A percentile compares a stretch with the other conserved stretches of the same genome.
These are phyloP conservation scores for Umbelopsis isabellina DNA, from an alignment of 192 early-diverging fungal species.

Conservation along the genomic window DNA sequence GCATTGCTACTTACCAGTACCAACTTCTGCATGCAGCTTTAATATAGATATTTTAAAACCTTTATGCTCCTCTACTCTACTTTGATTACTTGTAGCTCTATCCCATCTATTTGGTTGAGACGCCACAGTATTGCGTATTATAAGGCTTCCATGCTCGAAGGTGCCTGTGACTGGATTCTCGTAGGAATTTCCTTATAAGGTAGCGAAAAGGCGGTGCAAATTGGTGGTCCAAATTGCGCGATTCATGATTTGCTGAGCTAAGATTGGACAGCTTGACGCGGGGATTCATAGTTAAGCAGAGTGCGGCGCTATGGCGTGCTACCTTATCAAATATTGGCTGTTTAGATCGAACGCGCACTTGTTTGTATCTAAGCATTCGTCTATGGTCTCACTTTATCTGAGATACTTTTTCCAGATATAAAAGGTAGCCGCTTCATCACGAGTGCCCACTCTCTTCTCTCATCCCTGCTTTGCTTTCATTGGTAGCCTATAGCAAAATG, in stretches of 20 bases:
- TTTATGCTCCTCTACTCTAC: too few relatives aligned
- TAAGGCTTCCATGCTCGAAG: background rate
- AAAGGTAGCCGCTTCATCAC: background rate
- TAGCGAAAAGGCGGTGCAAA: slow-evolving; percentile 3
- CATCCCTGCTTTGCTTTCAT: background rate
- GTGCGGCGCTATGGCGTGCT: slow-evolving; percentile 5
- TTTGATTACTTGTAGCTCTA: too few relatives aligned
- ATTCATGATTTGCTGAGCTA: background rate
- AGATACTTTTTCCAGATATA: background rate
- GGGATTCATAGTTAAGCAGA: background rate
- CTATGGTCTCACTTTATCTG: background rate
- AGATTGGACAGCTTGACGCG: background rate
- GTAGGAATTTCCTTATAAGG: background rate
- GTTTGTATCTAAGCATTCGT: background rate
- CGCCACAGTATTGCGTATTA: background rate
- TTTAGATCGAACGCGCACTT: background rate
- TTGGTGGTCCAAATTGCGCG: slow-evolving; percentile 4
- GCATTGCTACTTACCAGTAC: background rate
- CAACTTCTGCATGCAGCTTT: background rate
- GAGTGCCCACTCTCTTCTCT: background rate
- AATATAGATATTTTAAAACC: too few relatives aligned
- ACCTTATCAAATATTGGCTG: slow-evolving; percentile 11
- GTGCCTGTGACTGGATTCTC: background rate
- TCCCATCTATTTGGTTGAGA: too few relatives aligned
- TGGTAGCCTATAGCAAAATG: background rate